These are phyloP conservation scores for Pseudogymnoascus sp. DNA, from an alignment of 2,329 filamentous ascomycete species.

Conservation along the genomic window DNA sequence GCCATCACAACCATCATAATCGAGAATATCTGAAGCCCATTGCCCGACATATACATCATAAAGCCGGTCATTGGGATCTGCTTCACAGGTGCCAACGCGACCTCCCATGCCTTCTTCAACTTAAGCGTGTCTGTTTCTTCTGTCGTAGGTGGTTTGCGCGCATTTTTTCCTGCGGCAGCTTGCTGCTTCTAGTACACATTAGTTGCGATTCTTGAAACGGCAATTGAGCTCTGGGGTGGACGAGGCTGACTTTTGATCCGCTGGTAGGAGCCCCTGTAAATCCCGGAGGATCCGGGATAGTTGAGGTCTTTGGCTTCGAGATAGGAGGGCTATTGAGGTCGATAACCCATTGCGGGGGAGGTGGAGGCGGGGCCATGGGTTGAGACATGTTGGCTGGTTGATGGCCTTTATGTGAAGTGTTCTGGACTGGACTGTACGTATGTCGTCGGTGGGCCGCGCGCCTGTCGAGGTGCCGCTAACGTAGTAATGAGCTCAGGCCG, in stretches of 20 bases:
- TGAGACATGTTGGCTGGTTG: conserved; percentile 16
- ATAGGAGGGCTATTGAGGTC: conserved; percentile 65
- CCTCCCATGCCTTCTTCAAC: conserved; percentile 97
- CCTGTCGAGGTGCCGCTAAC: conserved; percentile 8
- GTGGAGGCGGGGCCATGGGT: conserved; percentile 32
- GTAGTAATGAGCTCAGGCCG: conserved; percentile 6
- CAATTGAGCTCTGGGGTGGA: conserved; percentile 2
- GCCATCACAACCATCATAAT: conserved; percentile 99
- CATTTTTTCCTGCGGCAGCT: conserved; percentile 31
- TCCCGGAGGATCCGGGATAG: conserved; percentile 78
- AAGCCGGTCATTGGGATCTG: conserved; percentile 95
- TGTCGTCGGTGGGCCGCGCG: conserved; percentile 3
- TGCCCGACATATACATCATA: conserved; percentile 99
- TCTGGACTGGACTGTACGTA: conserved; percentile 2
- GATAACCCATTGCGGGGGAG: conserved; percentile 70
- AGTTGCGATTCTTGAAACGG: conserved; percentile 6
- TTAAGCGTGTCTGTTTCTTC: conserved; percentile 93
- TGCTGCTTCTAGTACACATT: conserved; percentile 30
- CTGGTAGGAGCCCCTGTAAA: conserved; percentile 46
- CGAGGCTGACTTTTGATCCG: conserved; percentile 46
- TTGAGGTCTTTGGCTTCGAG: conserved; percentile 53
- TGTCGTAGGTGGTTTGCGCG: conserved; percentile 58
- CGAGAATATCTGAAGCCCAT: conserved; percentile 95
- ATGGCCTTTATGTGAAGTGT: conserved; percentile 1
- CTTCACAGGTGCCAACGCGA: conserved; percentile 88